These are phyloP conservation scores for Anthoceros angustus DNA, from an alignment of 225 moss, liverwort and hornwort genomes.

Conservation along the genomic window DNA sequence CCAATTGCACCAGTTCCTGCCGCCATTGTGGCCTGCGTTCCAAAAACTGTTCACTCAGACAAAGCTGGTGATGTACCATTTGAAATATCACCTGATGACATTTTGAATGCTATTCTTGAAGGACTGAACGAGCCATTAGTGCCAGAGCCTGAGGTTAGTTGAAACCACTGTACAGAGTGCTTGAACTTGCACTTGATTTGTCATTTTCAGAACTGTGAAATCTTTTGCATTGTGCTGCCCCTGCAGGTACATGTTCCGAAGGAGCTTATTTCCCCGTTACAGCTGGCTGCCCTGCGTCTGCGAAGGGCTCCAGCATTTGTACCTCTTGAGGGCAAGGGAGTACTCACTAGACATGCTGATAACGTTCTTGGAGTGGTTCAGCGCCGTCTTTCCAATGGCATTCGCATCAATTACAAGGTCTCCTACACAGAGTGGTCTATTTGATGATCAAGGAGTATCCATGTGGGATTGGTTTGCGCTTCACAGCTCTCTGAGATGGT, in stretches of 20 bases:
- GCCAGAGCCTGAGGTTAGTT: conserved; percentile 74
- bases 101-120: conserved; percentile 54
- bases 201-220: not conserved
- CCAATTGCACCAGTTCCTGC: conserved; percentile 75
- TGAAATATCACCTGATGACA: conserved; percentile 66
- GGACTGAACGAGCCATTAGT: conserved; percentile 78
- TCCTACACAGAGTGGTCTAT: no score
- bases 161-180: not conserved
- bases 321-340: conserved; percentile 29
- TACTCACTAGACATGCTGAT: conserved; percentile 38
- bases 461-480: not conserved
- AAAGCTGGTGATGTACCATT: conserved; percentile 68
- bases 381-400: conserved; percentile 86
- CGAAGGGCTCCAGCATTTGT: conserved; percentile 72
- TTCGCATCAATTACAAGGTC: conserved; percentile 96
- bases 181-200: not conserved
- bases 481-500: no score
- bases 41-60: conserved; percentile 80
- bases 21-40: conserved; percentile 96
- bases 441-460: not conserved
- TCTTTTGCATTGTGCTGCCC: not conserved
- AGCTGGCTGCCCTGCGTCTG: conserved; percentile 81
- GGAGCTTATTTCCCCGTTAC: conserved; percentile 79
- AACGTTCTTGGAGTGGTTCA: conserved; percentile 81
- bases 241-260: conserved; percentile 84